Evolutionary conservation across 306 rosid genomes (phyloP).

Genomic region (Pueraria montana): DNA sequence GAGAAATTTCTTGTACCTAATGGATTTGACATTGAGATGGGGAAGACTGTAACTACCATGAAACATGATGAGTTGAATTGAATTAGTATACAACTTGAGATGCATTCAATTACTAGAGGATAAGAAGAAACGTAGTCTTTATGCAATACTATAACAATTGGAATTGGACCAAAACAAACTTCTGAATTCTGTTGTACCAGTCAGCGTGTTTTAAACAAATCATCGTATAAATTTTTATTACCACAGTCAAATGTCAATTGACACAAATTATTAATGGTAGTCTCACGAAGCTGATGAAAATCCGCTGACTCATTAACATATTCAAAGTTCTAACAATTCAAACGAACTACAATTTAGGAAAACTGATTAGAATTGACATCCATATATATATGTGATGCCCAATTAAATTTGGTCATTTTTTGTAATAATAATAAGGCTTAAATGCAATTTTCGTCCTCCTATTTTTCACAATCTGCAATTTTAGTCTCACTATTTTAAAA

Average conservation of each 20-base stretch:
- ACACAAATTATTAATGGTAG: neutral
- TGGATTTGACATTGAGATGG: neutral
- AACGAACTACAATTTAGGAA: neutral
- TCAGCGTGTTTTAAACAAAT: neutral
- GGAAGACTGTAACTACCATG: neutral
- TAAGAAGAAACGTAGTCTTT: neutral
- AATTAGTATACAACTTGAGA: neutral
- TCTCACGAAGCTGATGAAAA: neutral
- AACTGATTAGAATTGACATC: neutral
- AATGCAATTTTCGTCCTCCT: too few relatives aligned
- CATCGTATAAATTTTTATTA: neutral
- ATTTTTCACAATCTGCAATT: too few relatives aligned
- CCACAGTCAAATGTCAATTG: neutral
- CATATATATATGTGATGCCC: neutral
- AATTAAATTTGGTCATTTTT: neutral
- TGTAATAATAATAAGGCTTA: neutral
- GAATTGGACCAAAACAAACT: constrained; percentile 9
- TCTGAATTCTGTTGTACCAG: neutral
- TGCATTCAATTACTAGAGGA: neutral
- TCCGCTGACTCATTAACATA: neutral
- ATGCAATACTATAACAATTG: neutral
- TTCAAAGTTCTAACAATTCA: constrained; percentile 2
- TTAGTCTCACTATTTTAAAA: too few relatives aligned
- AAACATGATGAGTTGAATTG: neutral
- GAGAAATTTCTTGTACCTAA: neutral